Conservation (phyloP, 768 basidiomycete species). For the Serendipita vermifera region DNA sequence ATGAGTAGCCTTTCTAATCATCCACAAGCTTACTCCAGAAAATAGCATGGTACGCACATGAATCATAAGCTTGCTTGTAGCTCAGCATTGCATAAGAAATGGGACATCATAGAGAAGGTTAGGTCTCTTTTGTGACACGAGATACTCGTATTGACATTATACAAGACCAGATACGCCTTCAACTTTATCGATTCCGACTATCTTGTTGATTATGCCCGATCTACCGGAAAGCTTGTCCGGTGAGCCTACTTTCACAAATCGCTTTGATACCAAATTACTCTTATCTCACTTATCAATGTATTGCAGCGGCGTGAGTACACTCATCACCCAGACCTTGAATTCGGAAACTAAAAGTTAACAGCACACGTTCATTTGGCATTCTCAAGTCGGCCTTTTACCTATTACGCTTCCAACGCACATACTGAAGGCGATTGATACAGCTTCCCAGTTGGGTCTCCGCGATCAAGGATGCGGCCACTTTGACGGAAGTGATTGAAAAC, state of each 20-base stretch:
- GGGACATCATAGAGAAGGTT: background rate
- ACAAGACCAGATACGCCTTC: background rate
- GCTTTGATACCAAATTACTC: too few relatives aligned
- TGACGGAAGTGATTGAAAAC: conserved; percentile 15
- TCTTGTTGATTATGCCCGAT: conserved; percentile 10
- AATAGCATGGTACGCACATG: background rate
- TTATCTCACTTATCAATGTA: too few relatives aligned
- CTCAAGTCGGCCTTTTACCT: too few relatives aligned
- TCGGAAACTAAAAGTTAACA: too few relatives aligned
- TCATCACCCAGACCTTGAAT: too few relatives aligned
- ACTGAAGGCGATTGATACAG: too few relatives aligned
- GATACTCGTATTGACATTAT: too few relatives aligned
- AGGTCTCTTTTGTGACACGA: too few relatives aligned
- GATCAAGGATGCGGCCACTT: conserved; percentile 11
- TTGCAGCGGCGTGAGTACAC: too few relatives aligned
- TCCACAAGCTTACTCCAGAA: background rate
- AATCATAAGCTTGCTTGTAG: background rate
- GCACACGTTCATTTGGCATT: background rate
- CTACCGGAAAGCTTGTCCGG: background rate
- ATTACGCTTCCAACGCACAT: too few relatives aligned
- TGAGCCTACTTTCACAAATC: background rate
- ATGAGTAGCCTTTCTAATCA: background rate
- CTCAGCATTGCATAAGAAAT: background rate
- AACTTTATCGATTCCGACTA: conserved; percentile 5
- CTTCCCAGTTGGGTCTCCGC: conserved; percentile 14